Conservation (phyloP, 2,329 filamentous ascomycete genomes). For the Hypoxylon sp. region DNA sequence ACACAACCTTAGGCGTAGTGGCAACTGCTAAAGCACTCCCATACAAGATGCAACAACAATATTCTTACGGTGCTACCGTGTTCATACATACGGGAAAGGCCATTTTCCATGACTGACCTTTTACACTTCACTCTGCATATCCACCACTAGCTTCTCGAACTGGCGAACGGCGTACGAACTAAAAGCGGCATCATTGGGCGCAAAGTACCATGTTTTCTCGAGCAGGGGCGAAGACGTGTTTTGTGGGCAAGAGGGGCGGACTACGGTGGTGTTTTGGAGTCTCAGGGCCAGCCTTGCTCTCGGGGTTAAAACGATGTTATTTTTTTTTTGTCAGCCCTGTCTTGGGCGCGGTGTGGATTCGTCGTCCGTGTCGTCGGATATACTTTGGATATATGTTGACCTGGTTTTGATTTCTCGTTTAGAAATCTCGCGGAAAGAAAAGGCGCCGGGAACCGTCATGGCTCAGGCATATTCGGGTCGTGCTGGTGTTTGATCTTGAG, state of each 20-base stretch:
- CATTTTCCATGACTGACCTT: constrained; percentile 40
- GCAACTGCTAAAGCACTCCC: constrained; percentile 26
- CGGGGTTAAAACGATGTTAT: constrained; percentile 35
- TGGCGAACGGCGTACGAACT: constrained; percentile 54
- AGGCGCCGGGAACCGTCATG: constrained; percentile 24
- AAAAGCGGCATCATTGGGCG: constrained; percentile 47
- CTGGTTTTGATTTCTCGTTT: constrained; percentile 26
- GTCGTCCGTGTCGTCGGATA: constrained; percentile 38
- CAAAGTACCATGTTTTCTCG: constrained; percentile 43
- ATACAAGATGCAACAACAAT: constrained; percentile 24
- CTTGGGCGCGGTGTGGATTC: constrained; percentile 29
- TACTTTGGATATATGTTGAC: constrained; percentile 27
- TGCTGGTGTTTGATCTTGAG: constrained; percentile 24
- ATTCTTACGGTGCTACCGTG: constrained; percentile 32
- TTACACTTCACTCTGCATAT: constrained; percentile 43
- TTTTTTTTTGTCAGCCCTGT: constrained; percentile 34
- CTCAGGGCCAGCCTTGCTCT: constrained; percentile 36
- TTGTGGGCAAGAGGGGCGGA: constrained; percentile 39
- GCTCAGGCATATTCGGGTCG: constrained; percentile 22
- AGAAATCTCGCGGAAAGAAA: constrained; percentile 29
- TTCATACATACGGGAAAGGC: constrained; percentile 38
- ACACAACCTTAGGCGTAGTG: constrained; percentile 9
- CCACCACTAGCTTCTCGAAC: constrained; percentile 45
- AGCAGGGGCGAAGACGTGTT: constrained; percentile 39
- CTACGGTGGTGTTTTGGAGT: constrained; percentile 45